A percentile compares a stretch with the other conserved stretches of the same genome.
Evolutionary conservation across 2,329 filamentous ascomycete genomes (phyloP).

Genomic region (Didymella sp.): DNA sequence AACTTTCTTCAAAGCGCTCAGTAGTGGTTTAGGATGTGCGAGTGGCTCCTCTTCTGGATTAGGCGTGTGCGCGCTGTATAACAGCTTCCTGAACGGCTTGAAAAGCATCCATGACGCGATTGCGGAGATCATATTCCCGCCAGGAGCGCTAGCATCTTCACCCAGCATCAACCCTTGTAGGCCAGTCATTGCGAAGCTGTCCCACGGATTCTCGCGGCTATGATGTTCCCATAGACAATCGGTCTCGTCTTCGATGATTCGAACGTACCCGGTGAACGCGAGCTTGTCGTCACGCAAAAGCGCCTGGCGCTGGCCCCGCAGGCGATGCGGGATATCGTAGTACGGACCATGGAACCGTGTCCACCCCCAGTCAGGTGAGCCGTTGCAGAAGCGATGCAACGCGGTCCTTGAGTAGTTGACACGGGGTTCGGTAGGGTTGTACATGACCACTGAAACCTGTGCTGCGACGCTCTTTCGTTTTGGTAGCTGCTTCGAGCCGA

Average conservation of each 20-base stretch:
- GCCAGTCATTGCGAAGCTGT: slow-evolving; percentile 64
- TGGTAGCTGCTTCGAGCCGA: slow-evolving; percentile 41
- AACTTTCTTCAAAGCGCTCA: slow-evolving; percentile 60
- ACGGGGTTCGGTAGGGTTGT: slow-evolving; percentile 68
- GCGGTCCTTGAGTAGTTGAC: slow-evolving; percentile 64
- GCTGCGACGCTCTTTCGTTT: slow-evolving; percentile 60
- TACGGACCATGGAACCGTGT: slow-evolving; percentile 66
- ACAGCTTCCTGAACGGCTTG: slow-evolving; percentile 63
- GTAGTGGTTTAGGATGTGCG: slow-evolving; percentile 58
- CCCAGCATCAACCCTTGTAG: slow-evolving; percentile 56
- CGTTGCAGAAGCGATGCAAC: slow-evolving; percentile 65
- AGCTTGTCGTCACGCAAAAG: slow-evolving; percentile 67
- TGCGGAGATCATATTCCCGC: slow-evolving; percentile 58
- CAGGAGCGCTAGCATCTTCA: slow-evolving; percentile 42
- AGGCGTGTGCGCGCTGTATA: slow-evolving; percentile 59
- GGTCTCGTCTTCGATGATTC: slow-evolving; percentile 66
- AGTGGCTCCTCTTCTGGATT: slow-evolving; percentile 56
- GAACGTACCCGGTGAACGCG: slow-evolving; percentile 67
- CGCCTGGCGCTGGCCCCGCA: slow-evolving; percentile 64
- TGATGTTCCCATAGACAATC: slow-evolving; percentile 67
- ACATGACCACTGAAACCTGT: slow-evolving; percentile 67
- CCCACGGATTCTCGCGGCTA: slow-evolving; percentile 62
- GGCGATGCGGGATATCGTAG: slow-evolving; percentile 64
- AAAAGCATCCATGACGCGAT: slow-evolving; percentile 66
- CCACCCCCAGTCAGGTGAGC: slow-evolving; percentile 69